Evolutionary conservation across 345 rosid species (phyloP), one percentile per base, ranked within the genome.

Genomic region (Cardamine resedifolia): DNA sequence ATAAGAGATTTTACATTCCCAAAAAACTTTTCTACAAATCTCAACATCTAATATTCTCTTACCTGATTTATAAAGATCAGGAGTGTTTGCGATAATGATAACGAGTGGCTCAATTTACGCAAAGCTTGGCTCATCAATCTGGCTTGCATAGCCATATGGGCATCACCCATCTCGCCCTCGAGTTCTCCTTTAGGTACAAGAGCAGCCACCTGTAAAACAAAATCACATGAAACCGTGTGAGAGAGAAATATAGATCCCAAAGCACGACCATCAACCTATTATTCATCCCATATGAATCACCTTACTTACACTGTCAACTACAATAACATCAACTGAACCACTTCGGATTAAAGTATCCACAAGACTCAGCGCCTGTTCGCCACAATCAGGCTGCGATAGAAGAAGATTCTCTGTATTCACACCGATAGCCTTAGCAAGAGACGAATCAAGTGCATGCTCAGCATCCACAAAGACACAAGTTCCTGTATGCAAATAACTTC

Each of bases 91-190:
- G 99, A 92, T 64, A 82, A 64, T 2, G 98, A 92, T 73, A 96
- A 79, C 38, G 98, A 96, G 78, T 92, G 98, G 73, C 96, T 92
- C 74, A 96, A 70, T 75, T 96, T 96, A 79, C 98, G 96, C 58
- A 96, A 94, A 26, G 99, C 98, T 83, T 92, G 99, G 78, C 97
- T 96, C 99, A 92, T 96, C 77, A 96, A 78, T 75, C 99, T 88
- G 49, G 99, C 99, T 86, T 91, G 98, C 98, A 95, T 81, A 73
- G 99, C 96, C 97, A 95, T 91, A 79, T 96, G 97, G 66, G 97
- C 99, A 83, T 96, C 98, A 73, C 99, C 99, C 98, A 92, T 96
- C 88, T 92, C 98, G 0, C 99, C 98, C 27, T 96, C 98, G 19
- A 96, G 99, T 80, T 96, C 99, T 73, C 91, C 80, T 85, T 90